A percentile compares a stretch with the other conserved stretches of the same genome.
These are phyloP conservation scores for Glycine latifolia DNA, from an alignment of 306 rosid genomes.

Conservation along the genomic window DNA sequence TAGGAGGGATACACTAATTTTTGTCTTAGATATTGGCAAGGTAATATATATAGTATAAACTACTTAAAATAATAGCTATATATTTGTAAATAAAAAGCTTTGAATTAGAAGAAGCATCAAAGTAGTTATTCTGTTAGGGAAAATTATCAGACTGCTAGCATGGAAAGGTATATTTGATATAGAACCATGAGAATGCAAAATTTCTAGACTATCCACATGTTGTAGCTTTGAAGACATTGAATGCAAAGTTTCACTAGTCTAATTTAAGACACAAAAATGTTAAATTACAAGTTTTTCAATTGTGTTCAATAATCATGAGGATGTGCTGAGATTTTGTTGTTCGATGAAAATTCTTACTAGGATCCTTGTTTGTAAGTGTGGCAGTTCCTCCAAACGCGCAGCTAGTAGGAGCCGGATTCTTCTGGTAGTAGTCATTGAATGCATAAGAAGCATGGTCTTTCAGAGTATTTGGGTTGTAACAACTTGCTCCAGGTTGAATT, in stretches of 20 bases:
- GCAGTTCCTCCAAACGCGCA: constrained; percentile 95
- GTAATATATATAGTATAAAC: not conserved
- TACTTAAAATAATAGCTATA: not conserved
- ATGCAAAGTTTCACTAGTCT: not conserved
- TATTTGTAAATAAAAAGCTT: not conserved
- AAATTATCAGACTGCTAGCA: not conserved
- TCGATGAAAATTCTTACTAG: constrained; percentile 67
- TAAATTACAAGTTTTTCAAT: not conserved
- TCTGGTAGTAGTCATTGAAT: constrained; percentile 88
- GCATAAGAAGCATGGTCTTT: constrained; percentile 94
- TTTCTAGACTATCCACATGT: not conserved
- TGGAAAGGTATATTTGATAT: not conserved
- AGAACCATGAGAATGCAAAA: not conserved
- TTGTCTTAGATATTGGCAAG: not conserved
- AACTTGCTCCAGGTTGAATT: constrained; percentile 73
- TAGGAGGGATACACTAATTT: not conserved
- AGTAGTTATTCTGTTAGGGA: not conserved
- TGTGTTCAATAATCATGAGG: constrained; percentile 12
- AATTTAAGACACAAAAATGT: not conserved
- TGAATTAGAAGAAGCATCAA: no score
- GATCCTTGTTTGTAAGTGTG: constrained; percentile 72
- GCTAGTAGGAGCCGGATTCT: constrained; percentile 92
- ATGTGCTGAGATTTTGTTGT: not conserved
- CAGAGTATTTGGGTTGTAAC: constrained; percentile 81
- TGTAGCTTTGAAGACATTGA: constrained; percentile 3